Percentiles rank a stretch among this genome's conserved stretches.
These are phyloP conservation scores for Anethum foeniculum DNA, from an alignment of 140 eudicot species.

Conservation along the genomic window DNA sequence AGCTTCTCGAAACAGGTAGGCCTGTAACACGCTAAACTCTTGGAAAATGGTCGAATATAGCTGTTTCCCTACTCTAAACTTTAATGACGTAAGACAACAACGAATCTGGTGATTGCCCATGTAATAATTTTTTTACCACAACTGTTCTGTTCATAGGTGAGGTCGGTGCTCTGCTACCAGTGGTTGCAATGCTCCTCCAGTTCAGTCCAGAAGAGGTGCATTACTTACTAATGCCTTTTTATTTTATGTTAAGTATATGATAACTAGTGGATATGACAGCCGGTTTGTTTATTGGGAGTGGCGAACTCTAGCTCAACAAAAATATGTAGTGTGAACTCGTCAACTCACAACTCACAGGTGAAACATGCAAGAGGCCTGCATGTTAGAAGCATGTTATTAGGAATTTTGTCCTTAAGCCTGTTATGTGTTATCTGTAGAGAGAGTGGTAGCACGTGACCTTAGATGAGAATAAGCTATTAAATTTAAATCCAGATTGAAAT, in stretches of 20 bases:
- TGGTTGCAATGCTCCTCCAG: conserved; percentile 96
- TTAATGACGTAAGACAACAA: background rate
- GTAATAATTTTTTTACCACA: background rate
- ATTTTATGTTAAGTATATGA: background rate
- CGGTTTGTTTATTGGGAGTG: background rate
- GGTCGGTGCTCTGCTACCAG: conserved; percentile 94
- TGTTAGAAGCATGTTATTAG: background rate
- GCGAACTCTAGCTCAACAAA: background rate
- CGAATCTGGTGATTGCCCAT: background rate
- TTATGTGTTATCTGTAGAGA: background rate
- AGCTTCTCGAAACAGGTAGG: conserved; percentile 96
- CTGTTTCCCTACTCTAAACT: background rate
- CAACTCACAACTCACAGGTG: background rate
- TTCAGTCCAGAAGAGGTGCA: conserved; percentile 98
- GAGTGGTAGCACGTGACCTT: background rate
- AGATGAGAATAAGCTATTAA: background rate
- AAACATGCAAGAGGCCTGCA: background rate
- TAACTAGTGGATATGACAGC: background rate
- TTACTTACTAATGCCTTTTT: background rate
- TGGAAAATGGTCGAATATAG: conserved; percentile 2
- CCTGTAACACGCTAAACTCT: conserved; percentile 3
- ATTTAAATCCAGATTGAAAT: background rate
- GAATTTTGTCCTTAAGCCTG: background rate
- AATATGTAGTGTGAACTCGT: background rate
- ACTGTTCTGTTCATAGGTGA: conserved; percentile 58